These are phyloP conservation scores for Ophiostoma piceae DNA, from an alignment of 2,329 filamentous ascomycete species.

Conservation along the genomic window DNA sequence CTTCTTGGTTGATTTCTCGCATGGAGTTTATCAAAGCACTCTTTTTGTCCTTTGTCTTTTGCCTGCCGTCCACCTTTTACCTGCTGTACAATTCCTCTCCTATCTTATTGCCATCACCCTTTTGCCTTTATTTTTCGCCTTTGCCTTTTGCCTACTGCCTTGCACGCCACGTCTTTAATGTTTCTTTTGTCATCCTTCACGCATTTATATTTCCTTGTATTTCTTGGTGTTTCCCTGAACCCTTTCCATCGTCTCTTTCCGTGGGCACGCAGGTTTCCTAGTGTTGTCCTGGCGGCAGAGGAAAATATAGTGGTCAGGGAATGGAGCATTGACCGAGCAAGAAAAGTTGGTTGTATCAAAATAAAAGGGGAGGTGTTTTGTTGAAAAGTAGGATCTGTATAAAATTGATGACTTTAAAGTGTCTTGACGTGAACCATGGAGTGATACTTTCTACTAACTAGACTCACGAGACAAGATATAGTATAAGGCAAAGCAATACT, in stretches of 20 bases:
- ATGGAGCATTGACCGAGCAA: background rate
- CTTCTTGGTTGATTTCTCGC: conserved; percentile 2
- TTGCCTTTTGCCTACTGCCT: background rate
- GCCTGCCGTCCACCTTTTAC: background rate
- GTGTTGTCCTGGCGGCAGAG: background rate
- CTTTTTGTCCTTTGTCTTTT: conserved; percentile 5
- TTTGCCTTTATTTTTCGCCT: no score
- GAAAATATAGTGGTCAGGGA: background rate
- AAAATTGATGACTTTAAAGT: conserved; percentile 12
- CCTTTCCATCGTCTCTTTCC: background rate
- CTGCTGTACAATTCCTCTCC: conserved; percentile 12
- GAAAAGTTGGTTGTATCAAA: conserved; percentile 14
- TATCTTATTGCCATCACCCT: background rate
- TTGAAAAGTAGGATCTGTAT: background rate
- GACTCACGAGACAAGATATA: background rate
- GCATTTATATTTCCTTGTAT: background rate
- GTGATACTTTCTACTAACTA: no score
- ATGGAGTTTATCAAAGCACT: conserved; percentile 8
- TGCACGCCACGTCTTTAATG: background rate
- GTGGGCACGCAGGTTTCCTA: background rate
- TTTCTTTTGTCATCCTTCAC: background rate
- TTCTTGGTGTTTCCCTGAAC: background rate
- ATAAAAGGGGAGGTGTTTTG: conserved; percentile 18
- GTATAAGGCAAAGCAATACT: background rate
- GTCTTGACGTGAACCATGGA: no score